Evolutionary conservation across 2,329 filamentous ascomycete genomes (phyloP).

Genomic region (Talaromyces pinophilus): DNA sequence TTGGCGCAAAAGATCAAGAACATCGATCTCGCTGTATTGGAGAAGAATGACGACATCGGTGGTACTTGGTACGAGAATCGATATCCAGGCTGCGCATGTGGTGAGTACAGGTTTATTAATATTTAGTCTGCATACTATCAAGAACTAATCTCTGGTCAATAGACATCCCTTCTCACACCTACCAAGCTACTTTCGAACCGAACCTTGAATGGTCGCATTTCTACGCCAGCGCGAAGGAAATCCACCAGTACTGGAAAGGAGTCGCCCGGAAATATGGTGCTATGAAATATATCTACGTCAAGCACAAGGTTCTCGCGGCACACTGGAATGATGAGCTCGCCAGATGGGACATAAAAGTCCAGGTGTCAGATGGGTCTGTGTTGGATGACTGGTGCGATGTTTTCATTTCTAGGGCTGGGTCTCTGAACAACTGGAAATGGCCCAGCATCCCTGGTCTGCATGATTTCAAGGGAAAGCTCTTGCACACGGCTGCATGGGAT

Average conservation of each 20-base stretch:
- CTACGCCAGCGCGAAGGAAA: slow-evolving; percentile 32
- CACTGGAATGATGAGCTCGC: slow-evolving; percentile 33
- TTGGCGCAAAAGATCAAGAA: slow-evolving; percentile 25
- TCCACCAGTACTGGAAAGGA: slow-evolving; percentile 32
- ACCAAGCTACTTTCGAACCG: slow-evolving; percentile 22
- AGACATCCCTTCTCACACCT: slow-evolving; percentile 23
- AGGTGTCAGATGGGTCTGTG: slow-evolving; percentile 17
- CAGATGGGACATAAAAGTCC: slow-evolving; percentile 34
- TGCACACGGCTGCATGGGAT: slow-evolving; percentile 46
- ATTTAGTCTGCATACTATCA: neutral
- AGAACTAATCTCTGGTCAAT: neutral
- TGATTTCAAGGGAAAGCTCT: slow-evolving; percentile 44
- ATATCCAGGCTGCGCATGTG: slow-evolving; percentile 25
- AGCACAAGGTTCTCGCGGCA: slow-evolving; percentile 30
- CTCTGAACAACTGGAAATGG: slow-evolving; percentile 42
- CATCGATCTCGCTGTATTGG: slow-evolving; percentile 23
- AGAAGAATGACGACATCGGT: slow-evolving; percentile 26
- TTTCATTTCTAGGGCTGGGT: slow-evolving; percentile 34
- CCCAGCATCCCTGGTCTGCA: slow-evolving; percentile 47
- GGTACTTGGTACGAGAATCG: slow-evolving; percentile 26
- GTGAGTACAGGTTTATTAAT: neutral
- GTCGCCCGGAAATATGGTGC: slow-evolving; percentile 31
- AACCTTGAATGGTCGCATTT: slow-evolving; percentile 27
- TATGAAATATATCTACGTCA: slow-evolving; percentile 31
- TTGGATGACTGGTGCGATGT: slow-evolving; percentile 29